phyloP scores from a whole-genome alignment of 768 basidiomycete species.

The Termitomyces sp. region DNA sequence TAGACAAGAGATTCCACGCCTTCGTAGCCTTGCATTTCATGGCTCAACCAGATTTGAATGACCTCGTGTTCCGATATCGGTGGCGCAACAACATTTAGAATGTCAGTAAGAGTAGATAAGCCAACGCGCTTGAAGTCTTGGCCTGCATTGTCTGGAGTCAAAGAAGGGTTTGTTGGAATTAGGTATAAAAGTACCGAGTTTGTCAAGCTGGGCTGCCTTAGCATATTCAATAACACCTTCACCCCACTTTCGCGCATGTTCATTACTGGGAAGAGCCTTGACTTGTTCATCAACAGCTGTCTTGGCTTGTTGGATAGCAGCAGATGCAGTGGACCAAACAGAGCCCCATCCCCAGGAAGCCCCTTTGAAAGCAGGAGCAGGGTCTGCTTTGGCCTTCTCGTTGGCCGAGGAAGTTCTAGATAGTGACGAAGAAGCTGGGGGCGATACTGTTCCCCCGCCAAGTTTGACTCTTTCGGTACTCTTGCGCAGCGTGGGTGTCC shows the following conservation, averaged over 20 bases:
- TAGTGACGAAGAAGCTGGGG: constrained; percentile 43
- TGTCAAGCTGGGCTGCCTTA: constrained; percentile 86
- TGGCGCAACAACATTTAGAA: constrained; percentile 95
- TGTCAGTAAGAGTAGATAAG: constrained; percentile 84
- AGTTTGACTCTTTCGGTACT: constrained; percentile 75
- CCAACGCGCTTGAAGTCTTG: constrained; percentile 89
- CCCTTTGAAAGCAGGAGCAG: constrained; percentile 15
- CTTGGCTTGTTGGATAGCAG: constrained; percentile 84
- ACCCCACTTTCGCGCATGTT: constrained; percentile 86
- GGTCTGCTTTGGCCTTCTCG: constrained; percentile 20
- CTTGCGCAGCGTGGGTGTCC: constrained; percentile 72
- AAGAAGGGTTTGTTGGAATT: background rate
- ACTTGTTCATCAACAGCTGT: constrained; percentile 92
- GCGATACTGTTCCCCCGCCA: constrained; percentile 44
- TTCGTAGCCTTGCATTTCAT: constrained; percentile 96
- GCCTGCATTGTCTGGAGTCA: constrained; percentile 11
- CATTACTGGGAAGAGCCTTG: constrained; percentile 81
- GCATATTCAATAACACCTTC: constrained; percentile 86
- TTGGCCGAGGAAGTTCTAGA: constrained; percentile 30
- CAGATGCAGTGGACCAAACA: constrained; percentile 87
- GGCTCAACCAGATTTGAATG: constrained; percentile 92
- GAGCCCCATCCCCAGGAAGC: constrained; percentile 80
- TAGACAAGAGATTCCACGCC: constrained; percentile 95
- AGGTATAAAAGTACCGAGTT: constrained; percentile 59
- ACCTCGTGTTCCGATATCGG: constrained; percentile 99